Percentiles rank a stretch among this genome's conserved stretches.
These are phyloP conservation scores for Hypoxylon lienhwacheense DNA, from an alignment of 495 filamentous ascomycete genomes.

Conservation along the genomic window DNA sequence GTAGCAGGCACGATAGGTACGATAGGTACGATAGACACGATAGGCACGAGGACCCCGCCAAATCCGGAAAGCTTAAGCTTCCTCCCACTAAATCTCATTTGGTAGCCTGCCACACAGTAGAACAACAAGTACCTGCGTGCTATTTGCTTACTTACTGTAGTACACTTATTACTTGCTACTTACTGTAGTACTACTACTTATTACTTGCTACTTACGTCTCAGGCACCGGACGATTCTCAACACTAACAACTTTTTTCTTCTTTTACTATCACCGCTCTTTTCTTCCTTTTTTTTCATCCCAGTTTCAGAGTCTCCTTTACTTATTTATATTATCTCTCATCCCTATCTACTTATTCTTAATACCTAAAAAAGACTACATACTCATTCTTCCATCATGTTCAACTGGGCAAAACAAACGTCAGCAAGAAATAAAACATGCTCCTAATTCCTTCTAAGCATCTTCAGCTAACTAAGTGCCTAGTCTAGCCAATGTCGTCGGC, in stretches of 20 bases:
- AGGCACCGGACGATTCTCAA: too few species aligned
- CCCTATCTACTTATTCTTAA: constrained; percentile 9
- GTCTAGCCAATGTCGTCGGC: constrained; percentile 87
- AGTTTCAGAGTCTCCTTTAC: constrained; percentile 14
- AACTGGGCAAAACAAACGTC: constrained; percentile 55
- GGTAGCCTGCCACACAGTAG: too few species aligned
- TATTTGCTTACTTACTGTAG: too few species aligned
- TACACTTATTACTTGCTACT: too few species aligned
- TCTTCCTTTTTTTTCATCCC: constrained; percentile 6
- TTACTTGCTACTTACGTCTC: too few species aligned
- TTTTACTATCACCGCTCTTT: constrained; percentile 31
- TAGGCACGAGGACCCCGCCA: constrained; percentile 31
- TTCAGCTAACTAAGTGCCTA: constrained; percentile 43
- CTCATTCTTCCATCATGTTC: constrained; percentile 44
- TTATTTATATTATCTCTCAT: constrained; percentile 25
- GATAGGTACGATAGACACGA: constrained; percentile 5
- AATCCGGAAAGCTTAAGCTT: constrained; percentile 30
- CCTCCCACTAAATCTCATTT: too few species aligned
- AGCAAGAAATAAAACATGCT: constrained; percentile 30
- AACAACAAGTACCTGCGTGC: too few species aligned
- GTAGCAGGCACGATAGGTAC: not conserved
- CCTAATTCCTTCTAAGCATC: constrained; percentile 3
- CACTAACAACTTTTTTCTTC: too few species aligned
- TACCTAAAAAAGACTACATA: constrained; percentile 10
- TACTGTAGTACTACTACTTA: too few species aligned